These are phyloP conservation scores for Rheum nobile DNA, from an alignment of 148 eudicot species.

Conservation along the genomic window DNA sequence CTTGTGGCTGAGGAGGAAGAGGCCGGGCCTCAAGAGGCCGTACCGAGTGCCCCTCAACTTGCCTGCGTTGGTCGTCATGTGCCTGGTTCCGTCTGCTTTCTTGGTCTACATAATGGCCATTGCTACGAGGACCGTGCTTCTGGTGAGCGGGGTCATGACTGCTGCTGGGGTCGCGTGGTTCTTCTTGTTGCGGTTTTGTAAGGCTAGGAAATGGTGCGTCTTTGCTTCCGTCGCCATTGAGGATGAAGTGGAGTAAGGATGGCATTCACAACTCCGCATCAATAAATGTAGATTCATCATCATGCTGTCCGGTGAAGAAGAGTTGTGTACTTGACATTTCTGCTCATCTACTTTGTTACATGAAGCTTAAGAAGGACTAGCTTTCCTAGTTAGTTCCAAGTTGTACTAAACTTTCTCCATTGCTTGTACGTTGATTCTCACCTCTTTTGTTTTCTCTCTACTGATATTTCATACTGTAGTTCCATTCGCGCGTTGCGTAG, in stretches of 20 bases:
- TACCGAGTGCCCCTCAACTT: constrained; percentile 16
- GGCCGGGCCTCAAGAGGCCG: constrained; percentile 15
- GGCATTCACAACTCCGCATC: not conserved
- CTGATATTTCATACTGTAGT: not conserved
- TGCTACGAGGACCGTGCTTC: constrained; percentile 14
- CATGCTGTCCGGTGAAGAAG: too few relatives aligned
- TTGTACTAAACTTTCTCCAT: too few relatives aligned
- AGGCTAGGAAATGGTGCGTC: constrained; percentile 12
- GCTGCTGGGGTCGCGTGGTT: constrained; percentile 19
- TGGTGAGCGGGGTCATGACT: constrained; percentile 19
- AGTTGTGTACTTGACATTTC: not conserved
- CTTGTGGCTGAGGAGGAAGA: constrained; percentile 9
- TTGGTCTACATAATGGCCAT: constrained; percentile 17
- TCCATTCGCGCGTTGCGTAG: not conserved
- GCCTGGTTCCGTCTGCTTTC: constrained; percentile 20
- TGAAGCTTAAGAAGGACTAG: not conserved
- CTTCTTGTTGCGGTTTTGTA: constrained; percentile 14
- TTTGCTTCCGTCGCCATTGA: not conserved
- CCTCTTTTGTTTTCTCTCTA: too few relatives aligned
- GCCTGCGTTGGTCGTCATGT: constrained; percentile 16
- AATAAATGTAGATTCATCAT: too few relatives aligned
- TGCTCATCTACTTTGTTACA: not conserved
- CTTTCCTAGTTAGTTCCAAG: too few relatives aligned
- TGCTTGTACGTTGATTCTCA: too few relatives aligned
- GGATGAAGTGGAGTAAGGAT: not conserved